Percentiles rank a stretch among this genome's conserved stretches.
These are phyloP conservation scores for Phycomyces blakesleeanus DNA, from an alignment of 192 early-diverging fungal genomes.

Conservation along the genomic window DNA sequence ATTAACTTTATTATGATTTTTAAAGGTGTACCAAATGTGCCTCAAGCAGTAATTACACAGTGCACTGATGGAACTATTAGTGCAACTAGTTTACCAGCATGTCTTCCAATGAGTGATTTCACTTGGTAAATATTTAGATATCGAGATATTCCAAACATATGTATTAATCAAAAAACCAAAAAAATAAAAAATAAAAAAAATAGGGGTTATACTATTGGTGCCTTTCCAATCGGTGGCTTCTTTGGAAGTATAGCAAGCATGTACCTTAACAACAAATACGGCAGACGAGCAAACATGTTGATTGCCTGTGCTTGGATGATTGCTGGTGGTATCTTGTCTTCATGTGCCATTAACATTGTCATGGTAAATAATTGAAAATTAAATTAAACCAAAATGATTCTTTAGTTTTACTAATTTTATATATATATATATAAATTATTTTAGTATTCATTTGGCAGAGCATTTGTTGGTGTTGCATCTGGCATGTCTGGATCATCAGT, in stretches of 20 bases:
- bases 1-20: too few species aligned
- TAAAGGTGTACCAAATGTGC: conserved; percentile 37
- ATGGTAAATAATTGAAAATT: conserved; percentile 48
- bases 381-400: too few species aligned
- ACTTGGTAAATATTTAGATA: conserved; percentile 36
- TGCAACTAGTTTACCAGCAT: conserved; percentile 18
- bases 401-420: too few species aligned
- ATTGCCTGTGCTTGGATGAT: conserved; percentile 66
- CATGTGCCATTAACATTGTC: conserved; percentile 55
- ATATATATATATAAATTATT: neutral
- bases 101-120: conserved; percentile 32
- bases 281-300: conserved; percentile 55
- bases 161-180: neutral
- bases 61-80: conserved; percentile 20
- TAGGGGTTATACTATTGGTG: conserved; percentile 47
- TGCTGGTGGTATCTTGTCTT: conserved; percentile 58
- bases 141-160: too few species aligned
- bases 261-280: conserved; percentile 39
- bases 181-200: conserved; percentile 4
- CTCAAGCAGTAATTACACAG: conserved; percentile 18
- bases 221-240: conserved; percentile 53
- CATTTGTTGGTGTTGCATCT: conserved; percentile 71
- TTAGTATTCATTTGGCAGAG: conserved; percentile 60
- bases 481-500: conserved; percentile 63
- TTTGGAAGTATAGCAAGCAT: conserved; percentile 51